Base-by-base conservation (phyloP, 176 grass and related monocot genomes). In the Carex pumila region DNA sequence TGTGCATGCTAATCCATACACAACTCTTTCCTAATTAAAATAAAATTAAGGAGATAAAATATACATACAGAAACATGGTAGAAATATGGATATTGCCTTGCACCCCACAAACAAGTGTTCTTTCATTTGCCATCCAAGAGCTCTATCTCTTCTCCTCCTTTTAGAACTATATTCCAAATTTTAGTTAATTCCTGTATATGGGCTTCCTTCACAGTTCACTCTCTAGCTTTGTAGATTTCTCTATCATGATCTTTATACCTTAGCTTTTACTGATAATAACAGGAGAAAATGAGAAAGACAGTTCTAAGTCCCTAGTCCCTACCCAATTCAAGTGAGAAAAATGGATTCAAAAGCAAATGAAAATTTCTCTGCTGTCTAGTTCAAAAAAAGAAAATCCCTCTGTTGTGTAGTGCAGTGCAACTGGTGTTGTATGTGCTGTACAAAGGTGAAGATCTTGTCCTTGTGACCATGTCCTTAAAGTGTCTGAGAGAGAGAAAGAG, bases 361-460 rank as follows among this genome's bases (percentile, higher is more conserved):
- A 54, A 56, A 55, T 29, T n/a, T 76, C 66, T 85, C 83, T 84
- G 57, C 67, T 83, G 68, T 90, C 63, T 85, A 21, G 49, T 54
- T 85, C 49, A 85, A 85, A 87, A 36, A 36, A 56, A 84, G 82
- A 88, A 87, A 89, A 91, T 85, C 87, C 19, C 85, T 85, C 80
- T 86, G 36, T 81, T 65, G 10, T 52, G 61, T 69, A 41, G 43
- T 83, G 61, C 81, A 83, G 81, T 55, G 54, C 32, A 55, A 83
- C 60, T 90, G 87, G 85, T 86, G 81, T 88, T 97, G 80, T 90
- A 84, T 93, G 86, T 86, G 81, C 80, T 91, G 94, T 97, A 90
- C 91, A 87, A 84, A 82, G 85, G 84, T 88, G 81, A 90, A 91
- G 91, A 97, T 97, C 78, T 91, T 93, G 94, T 90, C 89, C 87